Conservation (phyloP, 345 rosid species). For the Pugionium dolabratum region DNA sequence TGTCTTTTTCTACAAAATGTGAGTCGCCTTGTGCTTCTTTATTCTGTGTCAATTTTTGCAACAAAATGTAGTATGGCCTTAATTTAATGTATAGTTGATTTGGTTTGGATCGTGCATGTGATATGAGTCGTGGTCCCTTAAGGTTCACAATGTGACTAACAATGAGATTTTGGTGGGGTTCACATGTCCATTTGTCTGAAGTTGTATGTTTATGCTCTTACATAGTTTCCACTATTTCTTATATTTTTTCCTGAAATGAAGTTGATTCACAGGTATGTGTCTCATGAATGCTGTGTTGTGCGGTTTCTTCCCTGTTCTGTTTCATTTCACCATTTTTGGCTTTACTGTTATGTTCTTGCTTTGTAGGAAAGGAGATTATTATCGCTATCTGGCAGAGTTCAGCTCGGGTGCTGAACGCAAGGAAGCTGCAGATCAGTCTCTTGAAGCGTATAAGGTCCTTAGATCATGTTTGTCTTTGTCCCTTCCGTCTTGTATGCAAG, state of each 20-base stretch:
- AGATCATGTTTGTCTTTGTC: not conserved
- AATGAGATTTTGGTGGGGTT: not conserved
- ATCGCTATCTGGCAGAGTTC: conserved; percentile 55
- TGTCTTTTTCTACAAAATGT: conserved; percentile 61
- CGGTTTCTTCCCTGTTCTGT: not conserved
- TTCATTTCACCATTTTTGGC: not conserved
- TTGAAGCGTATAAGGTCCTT: conserved; percentile 50
- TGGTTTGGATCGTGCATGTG: not conserved
- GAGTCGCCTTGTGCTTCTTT: conserved; percentile 14
- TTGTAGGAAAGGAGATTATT: conserved; percentile 63
- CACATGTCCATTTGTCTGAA: not conserved
- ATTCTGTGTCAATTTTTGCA: not conserved
- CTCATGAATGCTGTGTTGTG: not conserved
- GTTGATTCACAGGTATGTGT: not conserved
- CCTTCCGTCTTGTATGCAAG: not conserved
- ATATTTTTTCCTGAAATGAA: conserved; percentile 13
- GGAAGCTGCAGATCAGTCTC: conserved; percentile 58
- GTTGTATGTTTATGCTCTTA: conserved; percentile 5
- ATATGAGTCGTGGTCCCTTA: not conserved
- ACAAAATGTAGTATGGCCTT: not conserved
- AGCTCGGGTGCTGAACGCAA: conserved; percentile 53
- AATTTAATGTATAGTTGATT: not conserved
- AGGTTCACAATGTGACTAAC: not conserved
- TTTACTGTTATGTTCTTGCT: not conserved
- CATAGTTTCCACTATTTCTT: not conserved